Conservation (phyloP, 371 early-diverging fungal species). For the Batrachochytrium dendrobatidis region DNA sequence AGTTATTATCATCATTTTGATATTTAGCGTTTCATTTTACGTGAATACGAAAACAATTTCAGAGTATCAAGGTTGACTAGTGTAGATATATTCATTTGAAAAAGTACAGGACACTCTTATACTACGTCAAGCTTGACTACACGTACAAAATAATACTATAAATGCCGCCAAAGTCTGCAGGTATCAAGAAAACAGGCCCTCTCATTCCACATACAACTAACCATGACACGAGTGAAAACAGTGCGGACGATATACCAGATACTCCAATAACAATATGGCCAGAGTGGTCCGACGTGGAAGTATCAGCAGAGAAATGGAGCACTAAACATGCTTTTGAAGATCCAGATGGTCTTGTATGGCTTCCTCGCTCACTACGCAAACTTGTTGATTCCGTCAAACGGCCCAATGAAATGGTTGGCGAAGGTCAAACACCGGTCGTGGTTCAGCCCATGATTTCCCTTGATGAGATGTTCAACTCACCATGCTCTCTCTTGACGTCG, state of each 20-base stretch:
- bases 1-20: too few relatives aligned
- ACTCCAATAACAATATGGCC: conserved; percentile 39
- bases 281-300: conserved; percentile 44
- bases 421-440: conserved; percentile 17
- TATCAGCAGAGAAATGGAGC: conserved; percentile 43
- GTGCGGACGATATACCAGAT: conserved; percentile 20
- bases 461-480: conserved; percentile 15
- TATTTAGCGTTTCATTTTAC: too few relatives aligned
- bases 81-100: too few relatives aligned
- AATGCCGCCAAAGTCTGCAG: too few relatives aligned
- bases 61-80: too few relatives aligned
- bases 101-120: too few relatives aligned
- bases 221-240: neutral
- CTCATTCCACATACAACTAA: too few relatives aligned
- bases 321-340: conserved; percentile 47
- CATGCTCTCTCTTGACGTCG: too few relatives aligned
- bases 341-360: conserved; percentile 28
- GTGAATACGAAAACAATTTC: too few relatives aligned
- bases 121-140: too few relatives aligned
- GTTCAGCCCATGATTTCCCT: conserved; percentile 15
- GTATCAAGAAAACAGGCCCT: too few relatives aligned
- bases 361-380: conserved; percentile 25
- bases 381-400: conserved; percentile 27
- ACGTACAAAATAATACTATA: too few relatives aligned
- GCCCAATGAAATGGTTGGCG: conserved; percentile 22